phyloP scores from a whole-genome alignment of 306 rosid species.

The Alnus glutinosa region DNA sequence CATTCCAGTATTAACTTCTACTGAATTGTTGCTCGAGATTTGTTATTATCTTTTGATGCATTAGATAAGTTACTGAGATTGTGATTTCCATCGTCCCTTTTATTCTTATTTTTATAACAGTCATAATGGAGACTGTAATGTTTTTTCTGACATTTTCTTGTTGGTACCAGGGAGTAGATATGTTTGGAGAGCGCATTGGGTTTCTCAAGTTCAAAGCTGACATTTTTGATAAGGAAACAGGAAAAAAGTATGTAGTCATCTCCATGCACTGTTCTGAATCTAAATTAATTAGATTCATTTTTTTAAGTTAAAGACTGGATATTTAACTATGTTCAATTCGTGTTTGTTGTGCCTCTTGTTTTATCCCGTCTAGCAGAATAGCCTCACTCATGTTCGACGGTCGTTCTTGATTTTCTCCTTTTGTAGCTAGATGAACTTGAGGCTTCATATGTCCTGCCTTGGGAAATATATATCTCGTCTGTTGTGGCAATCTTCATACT shows the following conservation, averaged over 20 bases:
- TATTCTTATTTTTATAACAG: background rate
- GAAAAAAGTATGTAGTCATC: slow-evolving; percentile 52
- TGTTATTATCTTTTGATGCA: background rate
- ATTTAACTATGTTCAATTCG: slow-evolving; percentile 10
- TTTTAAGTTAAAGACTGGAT: slow-evolving; percentile 5
- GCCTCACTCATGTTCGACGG: background rate
- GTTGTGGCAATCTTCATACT: slow-evolving; percentile 11
- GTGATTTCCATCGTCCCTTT: background rate
- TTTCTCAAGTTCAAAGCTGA: slow-evolving; percentile 91
- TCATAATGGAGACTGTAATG: background rate
- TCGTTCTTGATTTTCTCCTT: background rate
- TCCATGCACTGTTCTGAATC: slow-evolving; percentile 10
- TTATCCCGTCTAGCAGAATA: slow-evolving; percentile 13
- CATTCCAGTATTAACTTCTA: background rate
- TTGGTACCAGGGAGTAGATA: slow-evolving; percentile 75
- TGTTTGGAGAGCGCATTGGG: slow-evolving; percentile 83
- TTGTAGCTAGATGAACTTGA: slow-evolving; percentile 4
- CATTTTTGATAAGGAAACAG: slow-evolving; percentile 68
- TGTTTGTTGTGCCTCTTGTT: background rate
- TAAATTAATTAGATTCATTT: slow-evolving; percentile 4
- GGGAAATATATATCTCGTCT: slow-evolving; percentile 6
- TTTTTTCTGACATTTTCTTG: slow-evolving; percentile 3
- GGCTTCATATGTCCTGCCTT: background rate
- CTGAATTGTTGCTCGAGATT: background rate
- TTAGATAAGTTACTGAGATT: background rate